Conservation (phyloP, 306 rosid species). For the Astragalus glycyphyllos region DNA sequence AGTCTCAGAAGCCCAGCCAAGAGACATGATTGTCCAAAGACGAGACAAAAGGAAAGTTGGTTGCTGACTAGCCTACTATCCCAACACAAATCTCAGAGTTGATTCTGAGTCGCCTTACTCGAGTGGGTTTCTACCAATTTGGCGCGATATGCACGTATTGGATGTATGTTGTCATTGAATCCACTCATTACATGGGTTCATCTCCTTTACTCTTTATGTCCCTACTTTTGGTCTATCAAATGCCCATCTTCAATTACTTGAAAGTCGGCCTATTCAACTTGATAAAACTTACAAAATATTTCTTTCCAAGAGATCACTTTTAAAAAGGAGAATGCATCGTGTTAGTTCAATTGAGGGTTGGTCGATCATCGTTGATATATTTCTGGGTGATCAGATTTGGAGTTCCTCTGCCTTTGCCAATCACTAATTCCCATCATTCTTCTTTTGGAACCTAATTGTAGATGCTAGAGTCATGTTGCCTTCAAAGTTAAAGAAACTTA, state of each 20-base stretch:
- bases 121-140: not conserved
- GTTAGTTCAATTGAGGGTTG: not conserved
- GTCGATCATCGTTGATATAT: not conserved
- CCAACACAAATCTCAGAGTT: not conserved
- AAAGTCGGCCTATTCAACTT: not conserved
- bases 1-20: not conserved
- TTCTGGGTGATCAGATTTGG: too few species aligned
- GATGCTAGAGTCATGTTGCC: not conserved
- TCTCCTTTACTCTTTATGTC: not conserved
- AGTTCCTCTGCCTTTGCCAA: not conserved
- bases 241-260: not conserved
- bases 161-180: not conserved
- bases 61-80: not conserved
- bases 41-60: not conserved
- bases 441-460: not conserved
- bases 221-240: not conserved
- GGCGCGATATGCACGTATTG: slow-evolving; percentile 8
- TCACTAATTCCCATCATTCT: not conserved
- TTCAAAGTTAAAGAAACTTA: not conserved
- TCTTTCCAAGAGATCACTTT: not conserved
- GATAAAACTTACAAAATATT: not conserved
- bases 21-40: not conserved
- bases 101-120: not conserved
- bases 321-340: not conserved
- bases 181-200: too few species aligned